Evolutionary conservation across 139 green algal species (phyloP).

Genomic region (Nannochloris sp.): DNA sequence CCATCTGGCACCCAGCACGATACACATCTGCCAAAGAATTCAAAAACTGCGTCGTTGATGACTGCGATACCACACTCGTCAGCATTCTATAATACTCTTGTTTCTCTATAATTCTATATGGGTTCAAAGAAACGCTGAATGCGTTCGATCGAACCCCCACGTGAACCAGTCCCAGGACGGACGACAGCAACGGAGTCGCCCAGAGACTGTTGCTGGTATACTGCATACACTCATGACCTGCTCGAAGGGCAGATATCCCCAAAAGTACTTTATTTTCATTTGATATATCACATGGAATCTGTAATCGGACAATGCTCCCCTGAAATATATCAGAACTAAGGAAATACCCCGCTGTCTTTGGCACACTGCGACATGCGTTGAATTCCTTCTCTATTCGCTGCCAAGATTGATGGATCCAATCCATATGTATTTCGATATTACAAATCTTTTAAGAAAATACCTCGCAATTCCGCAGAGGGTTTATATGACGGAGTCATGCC

Average conservation of each 20-base stretch:
- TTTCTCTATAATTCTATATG: conserved; percentile 9
- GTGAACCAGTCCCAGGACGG: neutral
- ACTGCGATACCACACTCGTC: conserved; percentile 5
- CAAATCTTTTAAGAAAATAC: conserved; percentile 3
- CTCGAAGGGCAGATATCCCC: neutral
- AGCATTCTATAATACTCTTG: conserved; percentile 19
- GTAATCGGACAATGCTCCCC: neutral
- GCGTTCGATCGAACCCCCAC: neutral
- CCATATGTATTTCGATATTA: neutral
- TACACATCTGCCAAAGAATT: conserved; percentile 5
- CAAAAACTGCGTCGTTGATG: conserved; percentile 8
- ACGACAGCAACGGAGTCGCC: neutral
- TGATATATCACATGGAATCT: conserved; percentile 1
- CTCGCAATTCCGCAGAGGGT: conserved; percentile 6
- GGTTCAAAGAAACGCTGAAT: conserved; percentile 8
- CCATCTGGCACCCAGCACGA: conserved; percentile 4
- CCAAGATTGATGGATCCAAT: too few relatives aligned
- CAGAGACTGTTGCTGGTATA: too few relatives aligned
- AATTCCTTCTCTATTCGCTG: neutral
- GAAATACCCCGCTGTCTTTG: too few relatives aligned
- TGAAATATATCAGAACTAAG: neutral
- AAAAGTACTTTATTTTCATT: neutral
- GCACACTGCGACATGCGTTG: conserved; percentile 4
- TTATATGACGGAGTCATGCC: neutral
- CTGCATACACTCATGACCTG: neutral